These are phyloP conservation scores for Aquilaria yunnanensis DNA, from an alignment of 345 rosid species.

Conservation along the genomic window DNA sequence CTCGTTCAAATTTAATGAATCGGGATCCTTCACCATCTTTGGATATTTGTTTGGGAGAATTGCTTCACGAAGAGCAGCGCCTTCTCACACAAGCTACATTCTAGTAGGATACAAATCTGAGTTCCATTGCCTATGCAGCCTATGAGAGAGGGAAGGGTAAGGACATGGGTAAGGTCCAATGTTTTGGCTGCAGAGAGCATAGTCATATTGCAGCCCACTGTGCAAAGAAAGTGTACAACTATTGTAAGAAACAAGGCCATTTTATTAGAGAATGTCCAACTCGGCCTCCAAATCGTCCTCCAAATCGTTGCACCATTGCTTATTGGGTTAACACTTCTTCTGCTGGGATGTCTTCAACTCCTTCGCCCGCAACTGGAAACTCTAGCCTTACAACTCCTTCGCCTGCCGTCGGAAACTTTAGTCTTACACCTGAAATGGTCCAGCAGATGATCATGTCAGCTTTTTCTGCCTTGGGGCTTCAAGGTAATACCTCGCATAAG, in stretches of 20 bases:
- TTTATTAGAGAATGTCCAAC: conserved; percentile 6
- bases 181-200: background rate
- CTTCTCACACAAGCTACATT: background rate
- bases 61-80: conserved; percentile 4
- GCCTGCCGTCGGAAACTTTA: too few species aligned
- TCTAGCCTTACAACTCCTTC: too few species aligned
- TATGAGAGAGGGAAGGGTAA: background rate
- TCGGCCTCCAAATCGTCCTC: background rate
- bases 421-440: conserved; percentile 1
- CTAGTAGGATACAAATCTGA: background rate
- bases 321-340: too few species aligned
- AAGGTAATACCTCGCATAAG: background rate
- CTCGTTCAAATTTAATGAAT: conserved; percentile 1
- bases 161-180: background rate
- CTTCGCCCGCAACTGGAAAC: background rate
- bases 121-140: background rate
- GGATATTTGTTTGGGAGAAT: conserved; percentile 6
- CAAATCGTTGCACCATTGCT: background rate
- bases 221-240: background rate
- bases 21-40: conserved; percentile 1
- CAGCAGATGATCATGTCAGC: conserved; percentile 5
- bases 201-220: background rate
- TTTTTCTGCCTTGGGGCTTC: background rate
- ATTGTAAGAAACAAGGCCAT: background rate
- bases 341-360: background rate